These are phyloP conservation scores for Jimgerdemannia lactiflua DNA, from an alignment of 192 early-diverging fungal genomes.

Conservation along the genomic window DNA sequence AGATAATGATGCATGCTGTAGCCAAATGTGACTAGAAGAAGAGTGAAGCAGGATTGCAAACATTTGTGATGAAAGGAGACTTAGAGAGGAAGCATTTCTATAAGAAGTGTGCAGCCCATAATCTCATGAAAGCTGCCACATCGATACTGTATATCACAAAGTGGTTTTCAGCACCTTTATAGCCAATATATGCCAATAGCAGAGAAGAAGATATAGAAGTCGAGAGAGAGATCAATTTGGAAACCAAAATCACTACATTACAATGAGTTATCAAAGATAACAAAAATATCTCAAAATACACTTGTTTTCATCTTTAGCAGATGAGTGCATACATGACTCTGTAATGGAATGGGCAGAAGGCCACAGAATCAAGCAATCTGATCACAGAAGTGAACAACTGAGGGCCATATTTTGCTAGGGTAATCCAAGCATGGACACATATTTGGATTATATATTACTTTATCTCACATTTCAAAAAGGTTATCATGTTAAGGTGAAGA, in stretches of 20 bases:
- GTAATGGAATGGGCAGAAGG: not conserved
- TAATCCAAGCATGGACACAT: not conserved
- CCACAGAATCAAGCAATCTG: not conserved
- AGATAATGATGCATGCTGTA: not conserved
- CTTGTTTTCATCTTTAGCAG: not conserved
- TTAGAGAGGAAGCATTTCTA: not conserved
- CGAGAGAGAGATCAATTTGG: not conserved
- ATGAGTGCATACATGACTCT: not conserved
- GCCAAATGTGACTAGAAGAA: not conserved
- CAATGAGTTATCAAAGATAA: not conserved
- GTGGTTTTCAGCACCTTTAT: not conserved
- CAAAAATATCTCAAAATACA: not conserved
- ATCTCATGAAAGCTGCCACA: not conserved
- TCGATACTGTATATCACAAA: not conserved
- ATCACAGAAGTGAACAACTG: not conserved
- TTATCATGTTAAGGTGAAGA: not conserved
- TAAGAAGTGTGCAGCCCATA: not conserved
- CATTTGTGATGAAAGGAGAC: not conserved
- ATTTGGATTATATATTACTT: not conserved
- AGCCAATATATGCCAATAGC: not conserved
- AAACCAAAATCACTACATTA: not conserved
- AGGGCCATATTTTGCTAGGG: not conserved
- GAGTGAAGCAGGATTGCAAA: not conserved
- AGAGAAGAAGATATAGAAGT: not conserved
- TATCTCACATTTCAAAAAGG: not conserved